Conservation (phyloP, 495 filamentous ascomycete genomes). For the Hypoxylon lienhwacheense region DNA sequence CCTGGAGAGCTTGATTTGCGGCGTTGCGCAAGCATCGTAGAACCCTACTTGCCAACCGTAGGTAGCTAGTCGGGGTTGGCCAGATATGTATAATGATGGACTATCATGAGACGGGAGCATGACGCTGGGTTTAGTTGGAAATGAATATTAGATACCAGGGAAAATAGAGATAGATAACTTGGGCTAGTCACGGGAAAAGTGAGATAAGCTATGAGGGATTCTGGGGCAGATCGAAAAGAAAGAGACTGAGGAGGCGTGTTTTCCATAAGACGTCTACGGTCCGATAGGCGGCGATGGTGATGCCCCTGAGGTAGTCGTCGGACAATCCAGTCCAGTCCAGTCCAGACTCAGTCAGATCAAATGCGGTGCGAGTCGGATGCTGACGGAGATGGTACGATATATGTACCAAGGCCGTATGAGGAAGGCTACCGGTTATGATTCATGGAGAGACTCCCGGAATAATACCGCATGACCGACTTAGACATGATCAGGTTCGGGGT, state of each 20-base stretch:
- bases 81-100: conserved; percentile 1
- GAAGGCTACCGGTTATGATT: conserved; percentile 22
- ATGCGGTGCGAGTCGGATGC: conserved; percentile 4
- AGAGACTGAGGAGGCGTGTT: conserved; percentile 10
- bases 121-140: conserved; percentile 3
- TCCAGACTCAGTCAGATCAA: conserved; percentile 4
- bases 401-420: conserved; percentile 16
- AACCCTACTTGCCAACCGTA: conserved; percentile 4
- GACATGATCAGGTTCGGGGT: conserved; percentile 2
- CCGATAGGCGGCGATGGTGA: conserved; percentile 32
- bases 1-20: conserved; percentile 1
- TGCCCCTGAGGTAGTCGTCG: conserved; percentile 1
- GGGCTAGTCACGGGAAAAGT: conserved; percentile 9
- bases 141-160: conserved; percentile 10
- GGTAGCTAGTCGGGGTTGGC: conserved; percentile 13
- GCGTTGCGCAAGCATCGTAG: conserved; percentile 6
- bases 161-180: conserved; percentile 4
- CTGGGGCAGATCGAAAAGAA: conserved; percentile 14
- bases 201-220: conserved; percentile 14
- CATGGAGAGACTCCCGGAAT: conserved; percentile 9
- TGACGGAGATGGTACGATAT: conserved; percentile 18
- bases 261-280: conserved; percentile 22
- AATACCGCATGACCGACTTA: not conserved
- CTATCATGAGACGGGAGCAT: conserved; percentile 6
- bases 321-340: not conserved